Base-by-base conservation (phyloP, 164 flowering plant species). In the Umbellularia californica region DNA sequence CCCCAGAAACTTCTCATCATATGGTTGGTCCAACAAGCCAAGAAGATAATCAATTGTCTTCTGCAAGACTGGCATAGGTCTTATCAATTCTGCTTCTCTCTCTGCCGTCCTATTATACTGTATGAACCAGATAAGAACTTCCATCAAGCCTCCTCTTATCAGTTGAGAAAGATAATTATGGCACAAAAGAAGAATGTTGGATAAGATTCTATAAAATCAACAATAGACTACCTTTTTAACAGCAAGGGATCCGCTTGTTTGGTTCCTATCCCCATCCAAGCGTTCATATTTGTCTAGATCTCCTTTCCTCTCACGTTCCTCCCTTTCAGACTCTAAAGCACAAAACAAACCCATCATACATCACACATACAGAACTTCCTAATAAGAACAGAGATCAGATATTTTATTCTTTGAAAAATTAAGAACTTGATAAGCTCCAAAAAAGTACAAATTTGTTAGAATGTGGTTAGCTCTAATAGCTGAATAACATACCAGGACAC, bases 51-150 rank as follows among this genome's bases (percentile, higher is more conserved):
- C 87, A 77, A 93, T 83, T 6, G 99, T 95, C 85, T 85, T 91
- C 83, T 87, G 91, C 87, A 95, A 82, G 80, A 95, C 81, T 50
- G 95, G 93, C 97, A 95, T 82, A 20, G 99, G 97, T 33, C 99
- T 84, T 74, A 96, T 96, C 84, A 96, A 81, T 68, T 67, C 78
- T 71, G 95, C 95, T 81, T 92, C 97, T 81, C 99, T 87, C 86
- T 93, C 98, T 20, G 98, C 99, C 70, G 97, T 94, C 85, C 98
- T 82, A 68, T 69, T 96, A 80, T 94, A 96, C 99, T 96, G 97
- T 50, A 76, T 75, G 69, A 81, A 79, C 51, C 70, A 80, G 64
- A 78, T 10, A 81, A 77, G 50, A 71, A 71, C 30, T 77, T 70
- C 58, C 68, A 73, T 70, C 80, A 84, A 52, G 51, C 60, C 81